Evolutionary conservation across 768 basidiomycete genomes (phyloP), one percentile per base, ranked within the genome.

Genomic region (Rhodotorula toruloides): DNA sequence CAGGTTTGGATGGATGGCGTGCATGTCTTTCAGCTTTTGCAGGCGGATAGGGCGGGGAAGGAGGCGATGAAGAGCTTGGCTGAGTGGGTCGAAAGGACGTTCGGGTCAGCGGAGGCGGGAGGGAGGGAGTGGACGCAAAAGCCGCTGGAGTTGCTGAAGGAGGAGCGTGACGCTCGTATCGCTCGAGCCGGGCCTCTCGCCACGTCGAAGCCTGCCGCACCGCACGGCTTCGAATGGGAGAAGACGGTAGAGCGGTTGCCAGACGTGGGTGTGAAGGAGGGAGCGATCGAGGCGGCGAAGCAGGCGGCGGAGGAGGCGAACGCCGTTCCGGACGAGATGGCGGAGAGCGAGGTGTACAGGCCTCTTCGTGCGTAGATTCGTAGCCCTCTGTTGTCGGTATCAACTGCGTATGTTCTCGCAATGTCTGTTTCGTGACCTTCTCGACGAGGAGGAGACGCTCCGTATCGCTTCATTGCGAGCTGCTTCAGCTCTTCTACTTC

Each of bases 1-100:
- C 92, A 97, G 76, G 77, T 90, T 44, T 96, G 89, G 73, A 87
- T 90, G 70, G 92, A 94, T 76, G 87, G 86, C 43, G 90, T 92
- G 27, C 65, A 69, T 42, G 68, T 63, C 34, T 55, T 61, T 13
- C 64, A 65, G 4, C 39, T 47, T 14, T 29, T 70, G 17, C 31
- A 40, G 50, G 21, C 9, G 16, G 8, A 34, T 1, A n/a, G 34
- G 32, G 22, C 36, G 7, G 67, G 46, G 4, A 58, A 25, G 61
- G 31, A 3, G 25, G 58, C 46, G 31, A 3, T 56, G 9, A 22
- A 9, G 31, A 36, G 29, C 10, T 43, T 58, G 7, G 48, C 40
- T 2, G 22, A 42, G 34, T 68, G 61, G 61, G 36, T 37, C n/a
- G 36, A 36, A 16, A 36, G 53, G 37, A n/a, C 1, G 12, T 9